Conservation (phyloP, 768 basidiomycete species). For the Lyophyllum decastes region DNA sequence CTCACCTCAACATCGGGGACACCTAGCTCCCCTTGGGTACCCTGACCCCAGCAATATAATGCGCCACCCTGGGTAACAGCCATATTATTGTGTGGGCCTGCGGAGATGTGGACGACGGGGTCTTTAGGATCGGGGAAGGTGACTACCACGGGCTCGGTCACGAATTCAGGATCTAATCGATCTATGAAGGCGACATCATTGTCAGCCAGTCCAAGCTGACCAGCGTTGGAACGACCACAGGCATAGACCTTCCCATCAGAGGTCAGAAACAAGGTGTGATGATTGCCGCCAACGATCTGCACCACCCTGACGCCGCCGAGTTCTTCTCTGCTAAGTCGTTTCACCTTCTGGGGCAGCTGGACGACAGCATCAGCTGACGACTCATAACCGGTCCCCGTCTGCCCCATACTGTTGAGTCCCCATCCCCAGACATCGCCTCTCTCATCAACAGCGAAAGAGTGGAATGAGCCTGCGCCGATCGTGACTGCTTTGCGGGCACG, state of each 20-base stretch:
- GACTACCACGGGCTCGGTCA: constrained; percentile 66
- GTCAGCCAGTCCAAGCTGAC: constrained; percentile 78
- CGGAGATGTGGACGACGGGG: constrained; percentile 63
- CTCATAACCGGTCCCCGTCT: constrained; percentile 63
- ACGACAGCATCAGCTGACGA: constrained; percentile 53
- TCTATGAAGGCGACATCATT: constrained; percentile 69
- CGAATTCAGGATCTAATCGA: constrained; percentile 54
- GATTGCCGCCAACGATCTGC: constrained; percentile 81
- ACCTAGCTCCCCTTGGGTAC: constrained; percentile 77
- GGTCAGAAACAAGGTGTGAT: constrained; percentile 91
- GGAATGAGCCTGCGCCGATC: constrained; percentile 81
- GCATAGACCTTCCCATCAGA: constrained; percentile 82
- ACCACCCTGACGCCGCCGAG: constrained; percentile 63
- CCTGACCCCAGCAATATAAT: constrained; percentile 77
- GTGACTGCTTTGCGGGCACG: constrained; percentile 59
- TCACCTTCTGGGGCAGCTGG: constrained; percentile 64
- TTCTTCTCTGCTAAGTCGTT: constrained; percentile 58
- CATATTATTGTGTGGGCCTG: constrained; percentile 73
- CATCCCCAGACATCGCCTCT: constrained; percentile 87
- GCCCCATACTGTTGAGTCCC: constrained; percentile 94
- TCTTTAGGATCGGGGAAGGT: constrained; percentile 65
- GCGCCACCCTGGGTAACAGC: constrained; percentile 69
- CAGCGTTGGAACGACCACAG: constrained; percentile 81
- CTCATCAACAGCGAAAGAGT: constrained; percentile 90
- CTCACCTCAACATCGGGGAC: constrained; percentile 57